Evolutionary conservation across 2,329 filamentous ascomycete genomes (phyloP).

Genomic region (Didymella pomorum): DNA sequence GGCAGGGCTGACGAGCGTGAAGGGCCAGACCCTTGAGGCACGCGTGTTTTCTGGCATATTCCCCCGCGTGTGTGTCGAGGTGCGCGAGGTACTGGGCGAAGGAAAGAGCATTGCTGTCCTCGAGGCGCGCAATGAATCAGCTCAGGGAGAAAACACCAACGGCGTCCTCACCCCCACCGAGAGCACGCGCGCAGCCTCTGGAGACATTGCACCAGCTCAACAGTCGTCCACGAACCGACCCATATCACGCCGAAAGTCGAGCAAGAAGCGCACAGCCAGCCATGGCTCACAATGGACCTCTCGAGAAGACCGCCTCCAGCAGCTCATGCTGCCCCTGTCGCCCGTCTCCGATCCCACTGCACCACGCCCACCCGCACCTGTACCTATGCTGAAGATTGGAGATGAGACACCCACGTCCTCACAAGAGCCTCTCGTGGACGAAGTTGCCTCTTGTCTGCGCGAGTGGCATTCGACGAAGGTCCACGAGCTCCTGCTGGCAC

Average conservation of each 20-base stretch:
- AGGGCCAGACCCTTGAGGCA: slow-evolving; percentile 92
- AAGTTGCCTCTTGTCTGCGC: slow-evolving; percentile 93
- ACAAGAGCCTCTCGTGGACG: slow-evolving; percentile 91
- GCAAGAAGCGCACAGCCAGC: slow-evolving; percentile 46
- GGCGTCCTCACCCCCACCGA: slow-evolving; percentile 51
- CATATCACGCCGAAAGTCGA: slow-evolving; percentile 41
- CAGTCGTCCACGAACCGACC: slow-evolving; percentile 37
- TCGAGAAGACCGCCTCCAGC: slow-evolving; percentile 51
- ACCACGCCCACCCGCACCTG: slow-evolving; percentile 85
- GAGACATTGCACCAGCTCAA: slow-evolving; percentile 37
- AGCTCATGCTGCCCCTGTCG: slow-evolving; percentile 50
- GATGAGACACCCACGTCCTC: slow-evolving; percentile 93
- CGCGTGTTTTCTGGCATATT: slow-evolving; percentile 99
- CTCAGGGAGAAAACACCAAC: slow-evolving; percentile 37
- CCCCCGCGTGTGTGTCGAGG: slow-evolving; percentile 90
- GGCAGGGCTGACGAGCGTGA: slow-evolving; percentile 86
- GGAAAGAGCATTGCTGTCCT: slow-evolving; percentile 34
- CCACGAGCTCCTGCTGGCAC: slow-evolving; percentile 84
- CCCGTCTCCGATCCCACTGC: slow-evolving; percentile 66
- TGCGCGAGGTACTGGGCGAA: slow-evolving; percentile 86
- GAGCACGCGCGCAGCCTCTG: slow-evolving; percentile 45
- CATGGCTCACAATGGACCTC: slow-evolving; percentile 50
- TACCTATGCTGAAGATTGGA: slow-evolving; percentile 96
- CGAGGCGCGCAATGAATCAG: slow-evolving; percentile 28
- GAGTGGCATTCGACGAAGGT: slow-evolving; percentile 99